Percentiles rank a stretch among this genome's conserved stretches.
Evolutionary conservation across 2,329 filamentous ascomycete genomes (phyloP).

Genomic region (Aspergillus sp.): DNA sequence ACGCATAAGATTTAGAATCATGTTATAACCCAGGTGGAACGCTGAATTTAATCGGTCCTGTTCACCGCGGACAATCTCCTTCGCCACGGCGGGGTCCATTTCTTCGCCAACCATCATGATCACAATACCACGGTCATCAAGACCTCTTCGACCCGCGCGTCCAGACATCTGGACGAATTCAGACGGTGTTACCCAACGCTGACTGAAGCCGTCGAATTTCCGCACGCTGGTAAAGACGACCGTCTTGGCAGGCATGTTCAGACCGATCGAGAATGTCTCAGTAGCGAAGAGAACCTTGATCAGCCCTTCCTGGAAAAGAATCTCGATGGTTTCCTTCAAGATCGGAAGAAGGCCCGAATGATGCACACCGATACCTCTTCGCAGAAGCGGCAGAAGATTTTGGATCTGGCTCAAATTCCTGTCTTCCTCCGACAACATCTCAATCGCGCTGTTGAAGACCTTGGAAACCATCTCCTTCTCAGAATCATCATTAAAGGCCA

Average conservation of each 20-base stretch:
- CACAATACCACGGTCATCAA: constrained; percentile 96
- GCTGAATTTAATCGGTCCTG: constrained; percentile 97
- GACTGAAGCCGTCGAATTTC: constrained; percentile 84
- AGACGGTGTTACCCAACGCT: constrained; percentile 83
- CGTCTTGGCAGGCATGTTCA: constrained; percentile 99
- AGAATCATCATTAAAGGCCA: constrained; percentile 94
- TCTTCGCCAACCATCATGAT: constrained; percentile 99
- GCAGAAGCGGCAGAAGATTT: constrained; percentile 82
- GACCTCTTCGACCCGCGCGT: constrained; percentile 90
- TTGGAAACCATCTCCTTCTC: constrained; percentile 93
- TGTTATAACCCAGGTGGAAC: constrained; percentile 98
- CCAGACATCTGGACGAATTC: constrained; percentile 99
- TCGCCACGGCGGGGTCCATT: constrained; percentile 91
- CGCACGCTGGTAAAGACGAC: constrained; percentile 97
- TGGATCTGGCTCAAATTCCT: constrained; percentile 84
- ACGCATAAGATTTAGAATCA: constrained; percentile 93
- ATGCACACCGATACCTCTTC: constrained; percentile 93
- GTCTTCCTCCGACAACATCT: constrained; percentile 89
- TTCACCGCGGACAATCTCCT: constrained; percentile 91
- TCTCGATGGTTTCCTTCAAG: constrained; percentile 97
- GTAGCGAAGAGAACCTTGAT: constrained; percentile 98
- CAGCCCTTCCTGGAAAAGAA: constrained; percentile 94
- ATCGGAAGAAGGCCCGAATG: constrained; percentile 94
- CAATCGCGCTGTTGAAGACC: constrained; percentile 90
- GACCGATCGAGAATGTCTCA: constrained; percentile 95